Evolutionary conservation across 345 rosid species (phyloP).

Genomic region (Ricinus communis): DNA sequence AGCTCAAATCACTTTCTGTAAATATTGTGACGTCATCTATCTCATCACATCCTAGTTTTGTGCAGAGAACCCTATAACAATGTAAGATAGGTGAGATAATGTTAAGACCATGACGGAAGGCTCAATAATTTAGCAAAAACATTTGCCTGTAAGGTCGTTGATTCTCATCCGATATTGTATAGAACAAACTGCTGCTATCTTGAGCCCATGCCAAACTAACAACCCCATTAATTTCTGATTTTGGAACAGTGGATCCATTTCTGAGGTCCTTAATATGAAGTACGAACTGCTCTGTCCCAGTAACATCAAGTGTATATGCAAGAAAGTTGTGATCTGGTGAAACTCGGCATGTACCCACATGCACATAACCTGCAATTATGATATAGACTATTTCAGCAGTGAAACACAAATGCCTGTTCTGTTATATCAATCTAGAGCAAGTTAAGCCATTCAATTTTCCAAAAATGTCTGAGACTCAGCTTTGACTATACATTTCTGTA

Average conservation of each 20-base stretch:
- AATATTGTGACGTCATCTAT: constrained; percentile 42
- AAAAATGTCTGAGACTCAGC: background rate
- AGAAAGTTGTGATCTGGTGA: constrained; percentile 83
- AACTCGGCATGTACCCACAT: constrained; percentile 80
- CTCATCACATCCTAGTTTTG: constrained; percentile 48
- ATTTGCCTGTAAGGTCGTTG: constrained; percentile 76
- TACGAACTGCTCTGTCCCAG: constrained; percentile 65
- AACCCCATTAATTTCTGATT: constrained; percentile 55
- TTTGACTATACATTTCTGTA: background rate
- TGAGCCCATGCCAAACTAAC: constrained; percentile 91
- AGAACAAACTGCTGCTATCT: constrained; percentile 69
- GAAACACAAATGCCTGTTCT: background rate
- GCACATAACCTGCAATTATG: constrained; percentile 65
- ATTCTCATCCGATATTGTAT: constrained; percentile 58
- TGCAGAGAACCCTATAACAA: constrained; percentile 65
- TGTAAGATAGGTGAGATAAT: constrained; percentile 16
- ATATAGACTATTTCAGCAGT: background rate
- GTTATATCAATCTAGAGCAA: background rate
- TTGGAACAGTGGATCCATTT: constrained; percentile 46
- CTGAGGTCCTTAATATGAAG: constrained; percentile 81
- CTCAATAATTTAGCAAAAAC: constrained; percentile 9
- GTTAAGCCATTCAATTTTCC: background rate
- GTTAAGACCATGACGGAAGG: constrained; percentile 12
- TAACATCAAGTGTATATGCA: constrained; percentile 73
- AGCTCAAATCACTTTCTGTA: constrained; percentile 62